Evolutionary conservation across 345 rosid genomes (phyloP).

Genomic region (Populus davidiana): DNA sequence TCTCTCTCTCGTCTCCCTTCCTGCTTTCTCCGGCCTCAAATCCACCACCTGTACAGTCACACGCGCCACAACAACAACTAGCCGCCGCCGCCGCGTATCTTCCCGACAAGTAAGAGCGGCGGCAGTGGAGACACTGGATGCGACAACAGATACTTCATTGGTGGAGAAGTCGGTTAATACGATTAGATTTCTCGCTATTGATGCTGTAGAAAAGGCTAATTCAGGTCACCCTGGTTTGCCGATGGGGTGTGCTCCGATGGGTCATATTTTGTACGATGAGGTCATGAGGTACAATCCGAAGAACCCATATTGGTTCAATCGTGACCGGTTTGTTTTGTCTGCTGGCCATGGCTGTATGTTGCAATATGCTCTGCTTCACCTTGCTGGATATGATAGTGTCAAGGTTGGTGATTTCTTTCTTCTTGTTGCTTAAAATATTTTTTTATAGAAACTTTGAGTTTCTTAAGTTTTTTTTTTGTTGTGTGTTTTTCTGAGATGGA

Average conservation of each 20-base stretch:
- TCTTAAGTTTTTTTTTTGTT: not conserved
- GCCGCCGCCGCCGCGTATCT: conserved; percentile 23
- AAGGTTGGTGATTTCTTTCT: conserved; percentile 36
- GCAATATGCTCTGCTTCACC: conserved; percentile 90
- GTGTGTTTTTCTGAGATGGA: not conserved
- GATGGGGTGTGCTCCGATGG: conserved; percentile 97
- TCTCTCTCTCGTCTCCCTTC: conserved; percentile 42
- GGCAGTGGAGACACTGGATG: conserved; percentile 51
- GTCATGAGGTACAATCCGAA: conserved; percentile 89
- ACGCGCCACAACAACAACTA: conserved; percentile 17
- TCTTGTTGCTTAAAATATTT: not conserved
- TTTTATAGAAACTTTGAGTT: not conserved
- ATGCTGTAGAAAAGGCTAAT: conserved; percentile 95
- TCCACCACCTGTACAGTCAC: conserved; percentile 23
- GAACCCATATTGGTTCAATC: conserved; percentile 96
- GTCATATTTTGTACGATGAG: conserved; percentile 86
- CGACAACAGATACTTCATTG: conserved; percentile 56
- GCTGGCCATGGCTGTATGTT: conserved; percentile 98
- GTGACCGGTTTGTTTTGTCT: conserved; percentile 90
- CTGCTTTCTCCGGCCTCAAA: conserved; percentile 52
- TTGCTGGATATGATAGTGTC: conserved; percentile 93
- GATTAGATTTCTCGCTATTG: conserved; percentile 79
- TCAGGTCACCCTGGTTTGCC: conserved; percentile 98
- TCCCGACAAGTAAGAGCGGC: conserved; percentile 37
- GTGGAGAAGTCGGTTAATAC: conserved; percentile 80